Conservation (phyloP, 2,329 filamentous ascomycete species). For the Aspergillus costaricaensis region DNA sequence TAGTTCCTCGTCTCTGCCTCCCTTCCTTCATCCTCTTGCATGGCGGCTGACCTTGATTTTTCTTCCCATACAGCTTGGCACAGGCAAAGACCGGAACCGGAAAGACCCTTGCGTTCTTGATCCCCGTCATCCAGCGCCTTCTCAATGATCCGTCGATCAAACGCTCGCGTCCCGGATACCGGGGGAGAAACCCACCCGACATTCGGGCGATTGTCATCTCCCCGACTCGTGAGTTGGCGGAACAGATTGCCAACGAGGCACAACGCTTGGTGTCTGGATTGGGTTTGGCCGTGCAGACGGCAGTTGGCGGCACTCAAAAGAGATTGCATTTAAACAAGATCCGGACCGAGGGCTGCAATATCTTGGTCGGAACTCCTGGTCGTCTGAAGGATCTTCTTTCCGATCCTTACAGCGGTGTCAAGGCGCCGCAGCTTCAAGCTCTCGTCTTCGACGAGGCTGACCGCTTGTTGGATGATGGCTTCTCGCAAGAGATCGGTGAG, state of each 20-base stretch:
- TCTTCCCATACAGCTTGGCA: slow-evolving; percentile 62
- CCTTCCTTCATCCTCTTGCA: not conserved
- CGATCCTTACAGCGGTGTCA: slow-evolving; percentile 64
- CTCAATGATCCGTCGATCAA: slow-evolving; percentile 58
- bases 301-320: slow-evolving; percentile 93
- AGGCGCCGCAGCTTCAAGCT: slow-evolving; percentile 61
- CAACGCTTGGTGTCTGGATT: slow-evolving; percentile 66
- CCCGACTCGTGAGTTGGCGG: slow-evolving; percentile 64
- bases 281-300: slow-evolving; percentile 69
- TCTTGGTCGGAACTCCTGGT: slow-evolving; percentile 88
- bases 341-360: slow-evolving; percentile 75
- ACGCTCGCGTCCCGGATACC: not conserved
- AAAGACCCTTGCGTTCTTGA: slow-evolving; percentile 90
- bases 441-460: slow-evolving; percentile 69
- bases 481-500: slow-evolving; percentile 64
- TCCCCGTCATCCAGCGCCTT: slow-evolving; percentile 82
- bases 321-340: slow-evolving; percentile 65
- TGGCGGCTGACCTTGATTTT: slow-evolving; percentile 22
- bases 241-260: slow-evolving; percentile 72
- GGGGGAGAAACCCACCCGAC: slow-evolving; percentile 35
- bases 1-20: slow-evolving; percentile 1
- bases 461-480: slow-evolving; percentile 67
- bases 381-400: slow-evolving; percentile 78
- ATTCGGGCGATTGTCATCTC: slow-evolving; percentile 64
- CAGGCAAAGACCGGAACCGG: slow-evolving; percentile 97